Evolutionary conservation across 2,329 filamentous ascomycete species (phyloP), one percentile per base, ranked within the genome.

Genomic region (Botrytis hyacinthi): DNA sequence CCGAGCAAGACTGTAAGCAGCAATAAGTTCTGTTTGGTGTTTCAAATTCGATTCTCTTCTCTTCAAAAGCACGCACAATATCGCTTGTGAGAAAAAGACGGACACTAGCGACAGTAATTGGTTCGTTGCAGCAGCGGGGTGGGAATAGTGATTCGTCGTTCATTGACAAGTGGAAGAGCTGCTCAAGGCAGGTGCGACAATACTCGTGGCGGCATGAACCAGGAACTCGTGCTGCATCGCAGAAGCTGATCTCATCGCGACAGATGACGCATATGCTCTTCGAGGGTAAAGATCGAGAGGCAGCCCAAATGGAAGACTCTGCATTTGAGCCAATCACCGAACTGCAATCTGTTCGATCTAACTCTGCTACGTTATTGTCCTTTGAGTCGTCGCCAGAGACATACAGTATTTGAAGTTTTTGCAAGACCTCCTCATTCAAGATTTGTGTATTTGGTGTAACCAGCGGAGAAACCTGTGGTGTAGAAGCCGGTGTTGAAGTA

Each of bases 121-220:
- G 73, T 40, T 84, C 76, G 0, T 76, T 73, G 77, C 88, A 90
- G 80, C 88, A 90, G 2, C 83, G 82, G 0, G 88, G 87, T 0
- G 88, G 88, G 73, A 88, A 90, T 0, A 87, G 77, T 0, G 83
- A 81, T 72, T 90, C 86, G 74, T 89, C 86, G 0, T 73, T 80
- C 35, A 86, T 81, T 0, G 86, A 82, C 0, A 78, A 71, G 1
- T 74, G n/a, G 77, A 90, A 87, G 0, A 89, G 82, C 0, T 74
- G 72, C 3, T 77, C 76, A 0, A 90, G 76, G 76, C 89, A 90
- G 1, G 75, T 75, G 0, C 78, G 78, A 76, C 88, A 91, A 78
- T 89, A 90, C 4, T 83, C 77, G 75, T 90, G 86, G 0, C 78
- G 16, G 78, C 87, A 82, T 37, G 14, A 54, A 9, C 51, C 51